phyloP scores from a whole-genome alignment of 2,329 filamentous ascomycete genomes.

The Colletotrichum somersetense region DNA sequence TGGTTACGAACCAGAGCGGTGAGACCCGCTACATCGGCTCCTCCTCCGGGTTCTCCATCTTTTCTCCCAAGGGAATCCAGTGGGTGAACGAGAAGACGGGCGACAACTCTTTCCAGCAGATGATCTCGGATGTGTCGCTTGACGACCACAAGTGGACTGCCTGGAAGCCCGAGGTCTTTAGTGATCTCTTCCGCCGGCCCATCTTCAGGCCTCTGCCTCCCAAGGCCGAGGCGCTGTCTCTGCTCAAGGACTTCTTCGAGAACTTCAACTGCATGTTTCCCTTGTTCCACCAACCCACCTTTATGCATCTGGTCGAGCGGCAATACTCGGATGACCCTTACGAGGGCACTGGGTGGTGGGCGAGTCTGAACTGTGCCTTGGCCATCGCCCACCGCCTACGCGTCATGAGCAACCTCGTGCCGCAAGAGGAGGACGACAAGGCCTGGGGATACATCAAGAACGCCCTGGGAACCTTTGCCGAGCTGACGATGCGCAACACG shows the following conservation, averaged over 20 bases:
- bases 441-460: constrained; percentile 98
- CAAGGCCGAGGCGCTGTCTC: constrained; percentile 87
- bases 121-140: constrained; percentile 91
- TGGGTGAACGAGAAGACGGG: constrained; percentile 99
- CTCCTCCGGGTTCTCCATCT: constrained; percentile 98
- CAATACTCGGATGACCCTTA: constrained; percentile 96
- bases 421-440: constrained; percentile 91
- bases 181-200: constrained; percentile 87
- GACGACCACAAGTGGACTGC: constrained; percentile 97
- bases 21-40: constrained; percentile 98
- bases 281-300: constrained; percentile 96
- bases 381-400: constrained; percentile 94
- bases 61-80: constrained; percentile 96
- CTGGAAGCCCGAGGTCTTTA: constrained; percentile 98
- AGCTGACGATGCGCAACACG: constrained; percentile 95
- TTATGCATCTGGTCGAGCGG: constrained; percentile 95
- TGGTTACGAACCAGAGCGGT: constrained; percentile 94
- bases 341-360: constrained; percentile 98
- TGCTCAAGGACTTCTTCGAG: constrained; percentile 94
- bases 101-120: constrained; percentile 93
- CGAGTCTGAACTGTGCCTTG: constrained; percentile 91
- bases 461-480: constrained; percentile 91
- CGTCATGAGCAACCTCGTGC: constrained; percentile 94
- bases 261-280: constrained; percentile 99
- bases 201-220: constrained; percentile 87